These are phyloP conservation scores for Blumeriella jaapii DNA, from an alignment of 2,329 filamentous ascomycete species.

Conservation along the genomic window DNA sequence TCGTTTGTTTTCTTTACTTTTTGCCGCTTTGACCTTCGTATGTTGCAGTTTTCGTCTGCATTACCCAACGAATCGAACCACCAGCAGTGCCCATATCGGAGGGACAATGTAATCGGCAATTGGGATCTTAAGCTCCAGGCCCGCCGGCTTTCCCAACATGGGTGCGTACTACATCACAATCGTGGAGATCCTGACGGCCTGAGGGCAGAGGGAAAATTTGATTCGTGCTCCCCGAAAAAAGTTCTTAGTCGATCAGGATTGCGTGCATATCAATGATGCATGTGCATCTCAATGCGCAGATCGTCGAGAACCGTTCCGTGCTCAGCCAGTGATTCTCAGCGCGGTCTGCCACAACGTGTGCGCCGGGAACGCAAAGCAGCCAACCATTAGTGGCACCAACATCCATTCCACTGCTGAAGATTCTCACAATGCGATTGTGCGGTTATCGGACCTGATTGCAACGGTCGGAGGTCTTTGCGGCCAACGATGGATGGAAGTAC, in stretches of 20 bases:
- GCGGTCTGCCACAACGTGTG: slow-evolving; percentile 2
- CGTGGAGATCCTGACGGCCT: neutral
- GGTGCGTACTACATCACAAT: too few species aligned
- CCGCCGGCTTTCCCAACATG: too few species aligned
- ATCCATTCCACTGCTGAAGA: neutral
- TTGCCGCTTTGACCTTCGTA: too few species aligned
- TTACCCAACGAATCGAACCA: too few species aligned
- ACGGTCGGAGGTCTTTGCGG: too few species aligned
- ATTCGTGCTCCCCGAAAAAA: neutral
- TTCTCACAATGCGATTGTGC: neutral
- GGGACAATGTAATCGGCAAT: too few species aligned
- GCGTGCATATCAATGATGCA: slow-evolving; percentile 3
- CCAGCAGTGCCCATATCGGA: too few species aligned
- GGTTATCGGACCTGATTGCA: neutral
- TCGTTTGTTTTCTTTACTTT: too few species aligned
- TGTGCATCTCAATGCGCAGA: slow-evolving; percentile 1
- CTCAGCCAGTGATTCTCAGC: slow-evolving; percentile 1
- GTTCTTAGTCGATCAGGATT: neutral
- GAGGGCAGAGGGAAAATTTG: neutral
- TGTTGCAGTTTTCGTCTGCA: too few species aligned
- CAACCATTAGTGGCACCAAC: neutral
- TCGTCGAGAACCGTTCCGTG: neutral
- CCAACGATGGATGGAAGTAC: too few species aligned
- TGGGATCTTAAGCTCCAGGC: too few species aligned
- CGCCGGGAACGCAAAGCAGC: slow-evolving; percentile 5